phyloP scores from a whole-genome alignment of 2,329 filamentous ascomycete species.

The Fusarium sp. region DNA sequence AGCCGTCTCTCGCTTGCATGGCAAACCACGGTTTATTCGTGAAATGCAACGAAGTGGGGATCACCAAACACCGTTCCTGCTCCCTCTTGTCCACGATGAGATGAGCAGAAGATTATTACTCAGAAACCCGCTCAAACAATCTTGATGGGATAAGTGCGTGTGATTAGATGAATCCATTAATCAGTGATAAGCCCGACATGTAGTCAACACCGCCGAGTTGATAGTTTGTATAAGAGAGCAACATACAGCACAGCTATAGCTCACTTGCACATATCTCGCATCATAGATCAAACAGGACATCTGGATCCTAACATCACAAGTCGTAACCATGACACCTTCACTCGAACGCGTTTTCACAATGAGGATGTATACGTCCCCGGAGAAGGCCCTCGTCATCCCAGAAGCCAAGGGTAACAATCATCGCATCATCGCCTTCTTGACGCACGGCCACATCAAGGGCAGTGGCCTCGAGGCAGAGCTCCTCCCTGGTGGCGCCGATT shows the following conservation, averaged over 20 bases:
- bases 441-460: not conserved
- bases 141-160: not conserved
- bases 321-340: not conserved
- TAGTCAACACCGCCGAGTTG: no score
- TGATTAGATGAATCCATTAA: not conserved
- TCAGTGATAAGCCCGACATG: not conserved
- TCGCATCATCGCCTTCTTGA: conserved; percentile 1
- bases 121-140: not conserved
- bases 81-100: no score
- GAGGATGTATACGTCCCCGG: not conserved
- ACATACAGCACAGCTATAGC: no score
- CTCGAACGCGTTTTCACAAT: not conserved
- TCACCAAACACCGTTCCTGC: not conserved
- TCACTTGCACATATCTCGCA: no score
- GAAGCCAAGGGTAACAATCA: conserved; percentile 3
- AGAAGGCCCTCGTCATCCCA: not conserved
- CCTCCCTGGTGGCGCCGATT: not conserved
- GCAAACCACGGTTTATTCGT: not conserved
- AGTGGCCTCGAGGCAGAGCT: not conserved
- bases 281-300: no score
- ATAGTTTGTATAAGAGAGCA: no score
- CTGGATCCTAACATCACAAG: not conserved
- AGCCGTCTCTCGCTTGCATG: not conserved
- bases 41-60: not conserved
- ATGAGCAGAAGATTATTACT: not conserved